Conservation (phyloP, 140 eudicot genomes). For the Anethum foeniculum region DNA sequence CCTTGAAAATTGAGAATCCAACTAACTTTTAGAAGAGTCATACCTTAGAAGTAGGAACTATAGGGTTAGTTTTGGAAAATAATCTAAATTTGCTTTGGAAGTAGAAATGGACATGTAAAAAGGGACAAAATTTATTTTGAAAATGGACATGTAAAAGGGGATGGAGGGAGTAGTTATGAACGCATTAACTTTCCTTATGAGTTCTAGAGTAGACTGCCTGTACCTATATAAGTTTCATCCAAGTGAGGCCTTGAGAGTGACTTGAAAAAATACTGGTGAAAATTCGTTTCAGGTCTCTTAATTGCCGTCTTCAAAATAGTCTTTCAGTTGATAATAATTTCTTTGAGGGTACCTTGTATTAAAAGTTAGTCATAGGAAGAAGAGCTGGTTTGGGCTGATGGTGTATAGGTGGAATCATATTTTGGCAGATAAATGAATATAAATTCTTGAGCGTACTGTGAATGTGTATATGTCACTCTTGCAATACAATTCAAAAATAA, state of each 20-base stretch:
- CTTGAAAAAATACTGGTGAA: not conserved
- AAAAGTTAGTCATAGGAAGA: not conserved
- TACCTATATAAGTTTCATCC: not conserved
- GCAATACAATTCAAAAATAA: not conserved
- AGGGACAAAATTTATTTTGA: too few species aligned
- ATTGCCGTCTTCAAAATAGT: not conserved
- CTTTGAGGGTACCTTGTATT: not conserved
- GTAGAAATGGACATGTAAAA: too few species aligned
- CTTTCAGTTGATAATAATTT: not conserved
- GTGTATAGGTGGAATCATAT: not conserved
- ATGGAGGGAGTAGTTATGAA: not conserved
- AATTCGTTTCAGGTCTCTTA: not conserved
- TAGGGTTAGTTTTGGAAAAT: too few species aligned
- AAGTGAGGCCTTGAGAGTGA: not conserved
- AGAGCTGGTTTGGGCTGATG: not conserved
- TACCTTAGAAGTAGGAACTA: too few species aligned
- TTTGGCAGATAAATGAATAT: not conserved
- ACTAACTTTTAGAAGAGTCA: too few species aligned
- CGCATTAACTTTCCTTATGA: not conserved
- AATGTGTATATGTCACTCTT: not conserved
- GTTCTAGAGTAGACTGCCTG: not conserved
- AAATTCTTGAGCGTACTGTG: not conserved
- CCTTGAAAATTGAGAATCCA: too few species aligned
- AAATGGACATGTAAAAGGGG: too few species aligned
- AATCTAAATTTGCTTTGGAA: too few species aligned